Conservation (phyloP, 371 early-diverging fungal genomes). For the Saksenaea vasiformis region DNA sequence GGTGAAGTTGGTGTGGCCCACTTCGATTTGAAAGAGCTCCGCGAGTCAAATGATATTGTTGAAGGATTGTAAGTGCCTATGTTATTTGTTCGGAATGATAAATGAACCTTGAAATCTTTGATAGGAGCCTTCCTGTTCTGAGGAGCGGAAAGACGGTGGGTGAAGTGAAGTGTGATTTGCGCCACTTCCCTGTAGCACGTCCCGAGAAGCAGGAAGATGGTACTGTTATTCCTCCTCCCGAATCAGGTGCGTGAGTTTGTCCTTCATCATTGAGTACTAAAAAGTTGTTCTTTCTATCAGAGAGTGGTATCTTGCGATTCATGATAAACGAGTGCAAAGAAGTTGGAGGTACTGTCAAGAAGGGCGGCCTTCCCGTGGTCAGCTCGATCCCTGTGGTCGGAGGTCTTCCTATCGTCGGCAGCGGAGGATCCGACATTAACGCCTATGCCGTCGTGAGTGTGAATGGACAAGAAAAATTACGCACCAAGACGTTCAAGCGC, state of each 20-base stretch:
- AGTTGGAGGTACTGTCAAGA: slow-evolving; percentile 24
- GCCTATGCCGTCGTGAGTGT: slow-evolving; percentile 38
- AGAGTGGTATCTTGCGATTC: slow-evolving; percentile 43
- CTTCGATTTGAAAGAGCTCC: slow-evolving; percentile 50
- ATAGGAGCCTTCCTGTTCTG: slow-evolving; percentile 16
- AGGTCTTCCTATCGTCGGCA: slow-evolving; percentile 24
- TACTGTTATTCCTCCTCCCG: slow-evolving; percentile 24
- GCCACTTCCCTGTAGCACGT: slow-evolving; percentile 30
- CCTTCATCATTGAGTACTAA: not conserved
- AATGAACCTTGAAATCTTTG: not conserved
- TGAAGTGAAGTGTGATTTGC: slow-evolving; percentile 36
- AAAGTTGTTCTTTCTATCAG: slow-evolving; percentile 4
- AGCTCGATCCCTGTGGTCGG: slow-evolving; percentile 27
- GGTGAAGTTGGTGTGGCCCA: slow-evolving; percentile 45
- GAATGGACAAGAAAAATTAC: slow-evolving; percentile 33
- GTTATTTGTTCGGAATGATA: not conserved
- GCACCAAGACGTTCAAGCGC: slow-evolving; percentile 33
- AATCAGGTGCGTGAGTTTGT: slow-evolving; percentile 19
- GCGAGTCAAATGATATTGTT: slow-evolving; percentile 33
- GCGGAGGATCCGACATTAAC: slow-evolving; percentile 18
- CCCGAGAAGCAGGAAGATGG: slow-evolving; percentile 36
- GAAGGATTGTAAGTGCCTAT: slow-evolving; percentile 23
- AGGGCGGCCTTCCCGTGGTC: slow-evolving; percentile 18
- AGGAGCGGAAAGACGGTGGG: slow-evolving; percentile 31
- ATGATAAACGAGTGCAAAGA: slow-evolving; percentile 44